Base-by-base conservation (phyloP, 768 basidiomycete genomes). In the Sporobolomyces roseus region DNA sequence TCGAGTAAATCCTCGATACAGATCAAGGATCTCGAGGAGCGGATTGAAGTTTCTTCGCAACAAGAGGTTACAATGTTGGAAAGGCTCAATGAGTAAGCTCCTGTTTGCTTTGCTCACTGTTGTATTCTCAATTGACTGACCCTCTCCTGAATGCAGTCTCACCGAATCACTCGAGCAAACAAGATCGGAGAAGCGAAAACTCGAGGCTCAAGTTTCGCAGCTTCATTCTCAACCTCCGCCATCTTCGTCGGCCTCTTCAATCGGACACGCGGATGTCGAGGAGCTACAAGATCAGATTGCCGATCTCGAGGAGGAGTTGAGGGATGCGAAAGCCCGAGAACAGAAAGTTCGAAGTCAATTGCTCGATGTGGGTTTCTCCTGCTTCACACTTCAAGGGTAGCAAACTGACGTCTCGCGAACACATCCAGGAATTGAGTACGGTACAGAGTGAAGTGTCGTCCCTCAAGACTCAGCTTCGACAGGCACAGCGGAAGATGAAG, bases 331-430 rank as follows among this genome's bases (percentile, higher is more conserved):
- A 75, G 86, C 85, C 32, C 88, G 93, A 76, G 90, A 93, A 75
- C 88, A 91, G 79, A 84, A 82, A 13, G 92, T 93, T 80, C 83
- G 88, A 71, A 85, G 91, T 63, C 87, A 88, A 36, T 77, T 99
- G 62, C 82, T 99, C 49, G 71, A 65, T 3, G 63, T 69, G 27
- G 29, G 67, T 52, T 48, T 25, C 52, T 41, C n/a, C 21, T 35
- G 27, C 25, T 55, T n/a, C n/a, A n/a, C n/a, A n/a, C n/a, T n/a
- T n/a, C n/a, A n/a, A n/a, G n/a, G n/a, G n/a, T n/a, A n/a, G n/a
- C n/a, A n/a, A n/a, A n/a, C 45, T 35, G 38, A 41, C 38, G 38
- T 41, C 17, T 41, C n/a, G n/a, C n/a, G 38, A 41, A 41, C 38
- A 41, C 9, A 41, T 41, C 32, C 45, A 67, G 60, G 61, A 68